Evolutionary conservation across 495 filamentous ascomycete genomes (phyloP).

Genomic region (Xylaria venustula): DNA sequence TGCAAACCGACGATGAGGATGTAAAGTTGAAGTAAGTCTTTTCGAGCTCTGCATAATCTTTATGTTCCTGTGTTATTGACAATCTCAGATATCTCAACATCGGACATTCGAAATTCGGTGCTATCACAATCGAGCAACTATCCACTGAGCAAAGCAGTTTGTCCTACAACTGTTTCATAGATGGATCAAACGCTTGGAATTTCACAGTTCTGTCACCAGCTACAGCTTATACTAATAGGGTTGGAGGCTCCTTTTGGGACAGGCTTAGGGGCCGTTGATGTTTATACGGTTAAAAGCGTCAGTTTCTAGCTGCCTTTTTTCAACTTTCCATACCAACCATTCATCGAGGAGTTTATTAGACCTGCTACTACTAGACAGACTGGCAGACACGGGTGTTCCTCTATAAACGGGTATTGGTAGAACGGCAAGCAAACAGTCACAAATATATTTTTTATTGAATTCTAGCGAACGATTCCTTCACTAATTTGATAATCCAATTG

Average conservation of each 20-base stretch:
- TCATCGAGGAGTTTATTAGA: neutral
- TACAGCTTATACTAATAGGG: conserved; percentile 13
- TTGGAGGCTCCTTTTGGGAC: conserved; percentile 41
- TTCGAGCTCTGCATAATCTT: neutral
- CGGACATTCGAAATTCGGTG: conserved; percentile 89
- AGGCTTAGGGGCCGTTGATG: conserved; percentile 28
- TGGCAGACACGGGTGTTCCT: neutral
- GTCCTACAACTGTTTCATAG: conserved; percentile 79
- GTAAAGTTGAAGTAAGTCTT: conserved; percentile 67
- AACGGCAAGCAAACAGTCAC: neutral
- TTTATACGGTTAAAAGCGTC: neutral
- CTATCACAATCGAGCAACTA: conserved; percentile 73
- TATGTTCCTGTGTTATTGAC: neutral
- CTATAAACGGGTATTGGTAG: too few species aligned
- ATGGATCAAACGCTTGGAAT: conserved; percentile 76
- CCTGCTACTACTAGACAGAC: too few species aligned
- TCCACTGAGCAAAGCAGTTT: conserved; percentile 63
- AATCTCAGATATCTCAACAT: conserved; percentile 67
- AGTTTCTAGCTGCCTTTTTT: neutral
- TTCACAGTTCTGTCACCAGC: conserved; percentile 57
- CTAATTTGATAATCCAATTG: too few species aligned
- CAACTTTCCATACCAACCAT: neutral
- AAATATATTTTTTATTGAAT: neutral
- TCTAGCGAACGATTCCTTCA: too few species aligned
- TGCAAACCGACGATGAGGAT: conserved; percentile 74